Evolutionary conservation across 73 alveolate genomes (phyloP), one percentile per base, ranked within the genome.

Genomic region (Paramecium caudatum): DNA sequence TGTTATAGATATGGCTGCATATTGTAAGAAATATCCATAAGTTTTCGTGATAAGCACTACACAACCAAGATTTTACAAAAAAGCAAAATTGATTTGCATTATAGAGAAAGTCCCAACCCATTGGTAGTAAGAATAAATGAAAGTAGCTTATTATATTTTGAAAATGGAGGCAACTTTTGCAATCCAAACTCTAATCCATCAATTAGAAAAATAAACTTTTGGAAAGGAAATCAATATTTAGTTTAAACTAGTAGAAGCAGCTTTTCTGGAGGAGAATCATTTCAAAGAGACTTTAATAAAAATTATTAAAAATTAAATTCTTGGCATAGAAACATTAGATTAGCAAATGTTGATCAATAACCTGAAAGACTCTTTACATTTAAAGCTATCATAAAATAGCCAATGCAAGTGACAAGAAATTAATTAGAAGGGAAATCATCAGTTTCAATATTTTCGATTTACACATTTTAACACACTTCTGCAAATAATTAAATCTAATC

Each of bases 81-180:
- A 55, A 27, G 46, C 23, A 55, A 55, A 55, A 55, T 55, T 1
- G 80, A 55, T 23, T 27, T 27, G 30, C 30, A 27, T 23, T 55
- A 55, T 8, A 55, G 30, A 55, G 80, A 55, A 23, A 27, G 80
- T 21, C 80, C 80, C 9, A 55, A 55, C 9, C 45, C 80, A 1
- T 55, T 55, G 16, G 8, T 55, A 55, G 12, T 55, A 27, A 55
- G 45, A 10, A 23, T 55, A 17, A 55, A 55, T 25, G 80, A 55
- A 10, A 17, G 46, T 2, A 8, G 8, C 30, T 37, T 55, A 10
- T 21, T 55, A 21, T 55, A 55, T 55, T 55, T 55, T 55, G 80
- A 55, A 55, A 55, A 55, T 27, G 30, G 30, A 27, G 80, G 80
- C 23, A 23, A 3, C n/a, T 55, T 55, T 9, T 27, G 30, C 27